phyloP scores from a whole-genome alignment of 257 asterid species.

The Primulina tabacum region DNA sequence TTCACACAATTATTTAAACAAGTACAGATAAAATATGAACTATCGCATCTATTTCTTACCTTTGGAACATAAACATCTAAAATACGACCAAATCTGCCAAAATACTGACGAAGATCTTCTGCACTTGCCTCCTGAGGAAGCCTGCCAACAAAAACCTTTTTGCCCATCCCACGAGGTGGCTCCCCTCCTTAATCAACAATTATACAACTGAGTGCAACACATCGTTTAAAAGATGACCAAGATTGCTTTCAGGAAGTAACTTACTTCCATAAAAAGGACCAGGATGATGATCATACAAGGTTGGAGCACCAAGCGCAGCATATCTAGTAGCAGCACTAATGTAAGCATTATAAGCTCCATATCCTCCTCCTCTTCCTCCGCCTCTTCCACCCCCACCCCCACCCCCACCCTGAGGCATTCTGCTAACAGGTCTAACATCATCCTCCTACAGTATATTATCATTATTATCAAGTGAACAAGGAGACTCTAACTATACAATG shows the following conservation, averaged over 20 bases:
- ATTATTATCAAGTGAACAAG: not conserved
- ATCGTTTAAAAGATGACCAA: not conserved
- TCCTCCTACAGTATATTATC: conserved; percentile 53
- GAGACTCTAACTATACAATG: not conserved
- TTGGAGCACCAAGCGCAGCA: conserved; percentile 97
- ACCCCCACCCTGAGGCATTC: conserved; percentile 45
- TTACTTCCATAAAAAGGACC: conserved; percentile 83
- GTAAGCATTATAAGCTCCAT: conserved; percentile 97
- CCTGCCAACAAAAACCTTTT: conserved; percentile 93
- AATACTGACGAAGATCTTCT: conserved; percentile 93
- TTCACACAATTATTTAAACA: conserved; percentile 4
- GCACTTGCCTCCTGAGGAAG: conserved; percentile 97
- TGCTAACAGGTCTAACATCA: conserved; percentile 69
- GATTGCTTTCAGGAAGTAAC: conserved; percentile 27
- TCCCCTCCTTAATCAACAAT: conserved; percentile 49
- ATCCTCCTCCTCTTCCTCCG: conserved; percentile 37
- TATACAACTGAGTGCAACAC: conserved; percentile 16
- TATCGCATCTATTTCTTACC: conserved; percentile 41
- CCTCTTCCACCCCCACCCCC: conserved; percentile 44
- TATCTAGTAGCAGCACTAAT: conserved; percentile 93
- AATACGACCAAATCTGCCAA: conserved; percentile 94
- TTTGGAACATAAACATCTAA: conserved; percentile 93
- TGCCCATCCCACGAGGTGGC: conserved; percentile 85
- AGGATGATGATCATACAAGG: conserved; percentile 80
- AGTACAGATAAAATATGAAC: conserved; percentile 3